Evolutionary conservation across 495 filamentous ascomycete genomes (phyloP).

Genomic region (Tirmania nivea): DNA sequence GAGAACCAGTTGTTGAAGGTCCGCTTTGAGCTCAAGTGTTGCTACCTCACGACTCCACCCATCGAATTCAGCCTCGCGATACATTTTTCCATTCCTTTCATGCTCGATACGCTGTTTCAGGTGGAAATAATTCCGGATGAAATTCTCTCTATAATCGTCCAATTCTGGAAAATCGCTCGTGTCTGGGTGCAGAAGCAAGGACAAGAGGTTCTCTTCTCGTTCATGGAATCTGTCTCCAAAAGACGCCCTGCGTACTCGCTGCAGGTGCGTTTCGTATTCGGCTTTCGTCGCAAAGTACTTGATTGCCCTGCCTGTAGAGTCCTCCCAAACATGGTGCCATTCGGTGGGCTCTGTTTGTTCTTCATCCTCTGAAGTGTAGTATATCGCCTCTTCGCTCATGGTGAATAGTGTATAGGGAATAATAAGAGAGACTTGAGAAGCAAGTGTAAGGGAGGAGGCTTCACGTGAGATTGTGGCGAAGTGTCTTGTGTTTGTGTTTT

Average conservation of each 20-base stretch:
- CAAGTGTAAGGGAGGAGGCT: no score
- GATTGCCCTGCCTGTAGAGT: no score
- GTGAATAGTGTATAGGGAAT: no score
- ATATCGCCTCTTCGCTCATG: no score
- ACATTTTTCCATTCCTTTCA: background rate
- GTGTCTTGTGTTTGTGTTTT: no score
- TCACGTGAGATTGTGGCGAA: no score
- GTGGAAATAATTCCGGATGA: background rate
- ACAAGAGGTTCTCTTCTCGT: background rate
- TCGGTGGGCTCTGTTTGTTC: no score
- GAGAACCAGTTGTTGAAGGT: background rate
- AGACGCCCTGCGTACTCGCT: background rate
- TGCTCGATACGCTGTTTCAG: background rate
- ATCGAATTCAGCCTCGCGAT: background rate
- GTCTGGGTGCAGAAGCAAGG: background rate
- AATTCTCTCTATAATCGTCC: background rate
- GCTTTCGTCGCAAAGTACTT: no score
- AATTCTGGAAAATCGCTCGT: background rate
- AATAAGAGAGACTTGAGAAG: no score
- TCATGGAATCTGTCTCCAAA: background rate
- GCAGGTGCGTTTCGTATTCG: no score
- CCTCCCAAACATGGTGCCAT: no score
- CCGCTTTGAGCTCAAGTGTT: background rate
- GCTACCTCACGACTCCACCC: background rate
- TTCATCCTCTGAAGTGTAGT: no score